phyloP scores from a whole-genome alignment of 805 yeast species.

The Saccharomyces jurei region DNA sequence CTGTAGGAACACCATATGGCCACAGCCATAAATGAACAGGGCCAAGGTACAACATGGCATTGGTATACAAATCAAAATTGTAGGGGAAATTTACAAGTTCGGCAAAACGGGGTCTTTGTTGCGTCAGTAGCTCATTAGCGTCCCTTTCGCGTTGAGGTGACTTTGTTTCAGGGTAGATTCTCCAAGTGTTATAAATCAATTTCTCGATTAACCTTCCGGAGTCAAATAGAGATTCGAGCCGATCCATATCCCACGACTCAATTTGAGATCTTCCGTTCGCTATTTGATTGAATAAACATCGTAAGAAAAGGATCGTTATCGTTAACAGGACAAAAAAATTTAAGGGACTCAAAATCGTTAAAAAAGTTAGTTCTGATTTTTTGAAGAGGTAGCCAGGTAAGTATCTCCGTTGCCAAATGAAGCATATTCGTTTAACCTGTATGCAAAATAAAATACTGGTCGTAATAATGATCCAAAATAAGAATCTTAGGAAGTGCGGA shows the following conservation, averaged over 20 bases:
- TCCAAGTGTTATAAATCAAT: slow-evolving; percentile 39
- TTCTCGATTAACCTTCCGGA: slow-evolving; percentile 38
- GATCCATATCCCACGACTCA: slow-evolving; percentile 86
- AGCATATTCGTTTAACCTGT: slow-evolving; percentile 33
- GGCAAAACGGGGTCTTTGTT: slow-evolving; percentile 40
- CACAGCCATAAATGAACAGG: slow-evolving; percentile 54
- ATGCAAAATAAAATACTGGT: slow-evolving; percentile 41
- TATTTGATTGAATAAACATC: slow-evolving; percentile 51
- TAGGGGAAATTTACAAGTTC: slow-evolving; percentile 73
- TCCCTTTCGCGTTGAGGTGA: slow-evolving; percentile 9
- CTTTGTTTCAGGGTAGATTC: slow-evolving; percentile 32
- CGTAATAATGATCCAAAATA: slow-evolving; percentile 53
- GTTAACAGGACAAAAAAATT: slow-evolving; percentile 54
- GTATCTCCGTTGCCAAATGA: slow-evolving; percentile 41
- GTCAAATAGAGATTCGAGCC: slow-evolving; percentile 60
- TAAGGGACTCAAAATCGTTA: slow-evolving; percentile 46
- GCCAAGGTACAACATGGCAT: slow-evolving; percentile 50
- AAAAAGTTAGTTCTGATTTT: slow-evolving; percentile 45
- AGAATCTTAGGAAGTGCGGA: slow-evolving; percentile 74
- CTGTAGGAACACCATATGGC: slow-evolving; percentile 61
- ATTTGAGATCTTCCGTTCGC: slow-evolving; percentile 76
- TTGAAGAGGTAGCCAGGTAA: slow-evolving; percentile 51
- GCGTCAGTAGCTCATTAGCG: slow-evolving; percentile 9
- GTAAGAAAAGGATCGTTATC: slow-evolving; percentile 47
- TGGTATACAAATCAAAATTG: slow-evolving; percentile 55